Percentiles rank a stretch among this genome's conserved stretches.
Conservation (phyloP, 192 early-diverging fungal genomes). For the Umbelopsis sp. region DNA sequence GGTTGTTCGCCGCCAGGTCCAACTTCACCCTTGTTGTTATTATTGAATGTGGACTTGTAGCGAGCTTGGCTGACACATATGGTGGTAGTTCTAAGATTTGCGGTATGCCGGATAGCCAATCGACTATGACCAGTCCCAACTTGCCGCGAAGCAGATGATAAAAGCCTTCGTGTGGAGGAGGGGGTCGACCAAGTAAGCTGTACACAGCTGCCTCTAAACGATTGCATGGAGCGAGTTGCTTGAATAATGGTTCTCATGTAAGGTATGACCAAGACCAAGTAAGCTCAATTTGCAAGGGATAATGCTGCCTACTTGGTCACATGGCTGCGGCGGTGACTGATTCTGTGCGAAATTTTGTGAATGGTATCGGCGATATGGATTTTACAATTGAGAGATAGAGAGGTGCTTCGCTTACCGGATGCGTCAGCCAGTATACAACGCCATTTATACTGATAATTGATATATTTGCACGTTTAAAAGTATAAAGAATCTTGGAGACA, state of each 20-base stretch:
- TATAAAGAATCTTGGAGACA: no score
- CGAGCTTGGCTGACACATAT: background rate
- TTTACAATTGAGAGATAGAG: no score
- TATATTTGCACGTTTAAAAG: no score
- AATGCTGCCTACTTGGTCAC: no score
- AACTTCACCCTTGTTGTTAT: constrained; percentile 11
- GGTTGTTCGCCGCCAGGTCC: background rate
- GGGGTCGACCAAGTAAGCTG: background rate
- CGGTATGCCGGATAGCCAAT: background rate
- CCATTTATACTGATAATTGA: no score
- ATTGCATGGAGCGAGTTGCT: constrained; percentile 9
- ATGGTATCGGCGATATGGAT: no score
- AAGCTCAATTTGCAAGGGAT: no score
- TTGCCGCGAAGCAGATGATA: background rate
- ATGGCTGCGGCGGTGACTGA: no score
- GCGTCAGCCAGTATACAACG: no score
- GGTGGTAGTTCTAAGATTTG: background rate
- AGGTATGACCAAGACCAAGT: no score
- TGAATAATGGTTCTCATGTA: constrained; percentile 17
- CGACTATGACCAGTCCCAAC: background rate
- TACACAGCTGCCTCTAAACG: background rate
- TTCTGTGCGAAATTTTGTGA: no score
- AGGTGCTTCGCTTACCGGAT: no score
- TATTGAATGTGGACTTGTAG: constrained; percentile 2
- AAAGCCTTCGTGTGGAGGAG: constrained; percentile 4